Percentiles rank a stretch among this genome's conserved stretches.
phyloP scores from a whole-genome alignment of 805 yeast genomes.

The Dipodascus geniculatus region DNA sequence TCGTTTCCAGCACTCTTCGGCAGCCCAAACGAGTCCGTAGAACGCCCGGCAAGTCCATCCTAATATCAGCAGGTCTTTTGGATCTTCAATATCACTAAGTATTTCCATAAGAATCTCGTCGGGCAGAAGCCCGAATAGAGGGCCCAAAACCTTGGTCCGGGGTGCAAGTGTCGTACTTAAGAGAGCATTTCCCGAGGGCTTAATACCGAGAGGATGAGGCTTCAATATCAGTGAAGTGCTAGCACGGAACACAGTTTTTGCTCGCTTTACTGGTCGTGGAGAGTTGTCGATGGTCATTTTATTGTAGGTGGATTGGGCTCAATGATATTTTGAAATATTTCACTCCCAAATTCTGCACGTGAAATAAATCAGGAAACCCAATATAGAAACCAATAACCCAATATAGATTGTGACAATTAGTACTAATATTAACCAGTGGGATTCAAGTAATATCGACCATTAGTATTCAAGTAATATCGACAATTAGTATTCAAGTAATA shows the following conservation, averaged over 20 bases:
- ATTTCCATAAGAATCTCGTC: conserved; percentile 56
- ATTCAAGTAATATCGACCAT: no score
- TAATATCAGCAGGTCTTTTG: conserved; percentile 37
- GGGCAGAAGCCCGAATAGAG: conserved; percentile 34
- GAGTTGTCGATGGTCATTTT: no score
- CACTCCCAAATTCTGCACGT: no score
- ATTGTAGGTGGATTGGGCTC: no score
- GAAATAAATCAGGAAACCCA: no score
- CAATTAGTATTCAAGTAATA: no score
- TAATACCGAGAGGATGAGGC: neutral
- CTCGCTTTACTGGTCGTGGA: neutral
- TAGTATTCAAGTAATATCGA: no score
- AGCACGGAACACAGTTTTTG: neutral
- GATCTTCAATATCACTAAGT: conserved; percentile 36
- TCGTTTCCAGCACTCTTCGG: conserved; percentile 64
- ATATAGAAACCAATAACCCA: no score
- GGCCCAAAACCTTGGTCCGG: conserved; percentile 38
- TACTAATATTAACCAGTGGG: no score
- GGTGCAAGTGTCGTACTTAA: conserved; percentile 3
- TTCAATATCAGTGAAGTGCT: neutral
- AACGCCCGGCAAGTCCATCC: conserved; percentile 52
- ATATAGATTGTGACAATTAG: no score
- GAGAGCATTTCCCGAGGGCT: conserved; percentile 6
- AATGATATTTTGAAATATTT: no score
- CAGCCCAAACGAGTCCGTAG: conserved; percentile 64